A percentile compares a stretch with the other conserved stretches of the same genome.
Evolutionary conservation across 2,329 filamentous ascomycete species (phyloP).

Genomic region (Aureobasidium zeae): DNA sequence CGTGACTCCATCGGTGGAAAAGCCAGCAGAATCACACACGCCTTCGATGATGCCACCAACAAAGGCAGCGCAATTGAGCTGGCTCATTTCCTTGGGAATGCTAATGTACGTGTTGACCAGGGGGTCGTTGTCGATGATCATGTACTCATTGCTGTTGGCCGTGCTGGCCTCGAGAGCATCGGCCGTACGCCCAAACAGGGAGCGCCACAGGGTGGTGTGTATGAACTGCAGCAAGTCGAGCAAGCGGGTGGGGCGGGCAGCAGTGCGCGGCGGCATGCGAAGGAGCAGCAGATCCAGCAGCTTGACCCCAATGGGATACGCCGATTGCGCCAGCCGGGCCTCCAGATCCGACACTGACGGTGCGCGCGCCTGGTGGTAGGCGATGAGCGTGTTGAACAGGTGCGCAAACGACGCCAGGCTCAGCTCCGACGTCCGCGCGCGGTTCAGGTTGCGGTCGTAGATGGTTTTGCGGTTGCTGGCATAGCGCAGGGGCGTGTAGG

Average conservation of each 20-base stretch:
- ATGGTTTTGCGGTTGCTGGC: slow-evolving; percentile 94
- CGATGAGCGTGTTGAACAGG: slow-evolving; percentile 92
- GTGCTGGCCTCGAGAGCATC: slow-evolving; percentile 87
- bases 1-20: slow-evolving; percentile 71
- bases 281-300: slow-evolving; percentile 91
- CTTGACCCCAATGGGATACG: slow-evolving; percentile 86
- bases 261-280: slow-evolving; percentile 59
- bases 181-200: slow-evolving; percentile 83
- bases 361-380: slow-evolving; percentile 82
- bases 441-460: slow-evolving; percentile 91
- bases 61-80: slow-evolving; percentile 92
- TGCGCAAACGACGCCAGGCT: slow-evolving; percentile 93
- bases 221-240: slow-evolving; percentile 91
- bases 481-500: slow-evolving; percentile 59
- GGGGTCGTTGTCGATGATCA: slow-evolving; percentile 98
- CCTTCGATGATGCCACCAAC: slow-evolving; percentile 94
- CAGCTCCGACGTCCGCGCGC: slow-evolving; percentile 76
- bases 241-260: slow-evolving; percentile 71
- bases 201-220: slow-evolving; percentile 81
- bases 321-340: slow-evolving; percentile 37
- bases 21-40: slow-evolving; percentile 85
- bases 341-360: slow-evolving; percentile 91
- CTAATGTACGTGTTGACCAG: slow-evolving; percentile 90
- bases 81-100: slow-evolving; percentile 89
- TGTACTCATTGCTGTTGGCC: slow-evolving; percentile 86